phyloP scores from a whole-genome alignment of 306 rosid genomes.

The Cucurbita moschata region DNA sequence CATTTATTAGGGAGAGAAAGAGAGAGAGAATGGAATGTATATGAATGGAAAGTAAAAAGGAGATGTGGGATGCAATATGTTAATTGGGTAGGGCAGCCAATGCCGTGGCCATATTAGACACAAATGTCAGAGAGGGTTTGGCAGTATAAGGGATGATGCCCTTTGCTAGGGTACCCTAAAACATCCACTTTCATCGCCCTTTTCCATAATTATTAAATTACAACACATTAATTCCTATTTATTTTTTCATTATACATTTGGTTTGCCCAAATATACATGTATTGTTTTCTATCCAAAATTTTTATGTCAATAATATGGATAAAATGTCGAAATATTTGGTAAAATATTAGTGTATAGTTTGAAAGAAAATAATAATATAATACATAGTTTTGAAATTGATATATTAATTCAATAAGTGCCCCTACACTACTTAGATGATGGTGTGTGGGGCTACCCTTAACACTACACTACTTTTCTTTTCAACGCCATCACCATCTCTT shows the following conservation, averaged over 20 bases:
- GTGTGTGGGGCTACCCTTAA: slow-evolving; percentile 6
- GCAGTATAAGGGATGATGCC: slow-evolving; percentile 4
- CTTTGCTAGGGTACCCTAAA: slow-evolving; percentile 2
- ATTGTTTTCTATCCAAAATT: no score
- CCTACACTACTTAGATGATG: not conserved
- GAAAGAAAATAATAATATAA: not conserved
- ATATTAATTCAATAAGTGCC: not conserved
- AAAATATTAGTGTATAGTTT: not conserved
- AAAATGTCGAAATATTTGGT: not conserved
- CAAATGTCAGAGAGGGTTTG: slow-evolving; percentile 16
- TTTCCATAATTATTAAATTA: not conserved
- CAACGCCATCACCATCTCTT: not conserved
- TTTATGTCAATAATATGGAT: not conserved
- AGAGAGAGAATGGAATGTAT: not conserved
- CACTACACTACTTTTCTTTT: slow-evolving; percentile 11
- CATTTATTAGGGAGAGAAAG: no score
- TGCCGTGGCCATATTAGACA: slow-evolving; percentile 30
- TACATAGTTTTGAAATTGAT: slow-evolving; percentile 1
- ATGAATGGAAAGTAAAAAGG: not conserved
- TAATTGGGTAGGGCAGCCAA: slow-evolving; percentile 17
- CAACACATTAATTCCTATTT: not conserved
- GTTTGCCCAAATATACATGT: no score
- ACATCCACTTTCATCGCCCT: slow-evolving; percentile 6
- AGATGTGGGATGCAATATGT: not conserved
- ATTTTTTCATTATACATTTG: not conserved